These are phyloP conservation scores for Pseudogymnoascus sp. DNA, from an alignment of 2,329 filamentous ascomycete genomes.

Conservation along the genomic window DNA sequence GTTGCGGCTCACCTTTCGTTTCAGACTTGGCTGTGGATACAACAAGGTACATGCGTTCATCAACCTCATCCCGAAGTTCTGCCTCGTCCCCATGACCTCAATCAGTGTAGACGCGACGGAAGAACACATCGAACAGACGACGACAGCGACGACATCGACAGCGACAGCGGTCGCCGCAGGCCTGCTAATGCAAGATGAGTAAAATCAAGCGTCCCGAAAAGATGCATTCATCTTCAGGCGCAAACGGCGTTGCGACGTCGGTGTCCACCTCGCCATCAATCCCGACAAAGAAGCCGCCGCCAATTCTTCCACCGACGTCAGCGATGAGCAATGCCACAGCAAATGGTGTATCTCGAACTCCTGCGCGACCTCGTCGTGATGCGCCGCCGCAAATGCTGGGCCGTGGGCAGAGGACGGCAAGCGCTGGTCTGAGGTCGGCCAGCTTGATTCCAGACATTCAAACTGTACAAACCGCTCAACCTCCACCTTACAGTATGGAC, in stretches of 20 bases:
- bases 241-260: constrained; percentile 8
- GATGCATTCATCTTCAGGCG: constrained; percentile 3
- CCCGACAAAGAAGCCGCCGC: constrained; percentile 47
- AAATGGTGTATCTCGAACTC: constrained; percentile 37
- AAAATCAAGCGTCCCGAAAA: constrained; percentile 10
- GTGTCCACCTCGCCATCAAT: constrained; percentile 36
- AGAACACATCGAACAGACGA: constrained; percentile 1
- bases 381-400: constrained; percentile 35
- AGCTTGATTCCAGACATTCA: constrained; percentile 38
- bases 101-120: constrained; percentile 2
- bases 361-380: constrained; percentile 53
- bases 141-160: neutral
- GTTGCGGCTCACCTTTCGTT: neutral
- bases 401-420: constrained; percentile 41
- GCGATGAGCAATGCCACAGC: constrained; percentile 35
- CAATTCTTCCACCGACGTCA: constrained; percentile 42
- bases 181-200: constrained; percentile 8
- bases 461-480: constrained; percentile 32
- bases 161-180: constrained; percentile 4
- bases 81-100: constrained; percentile 7
- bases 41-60: constrained; percentile 7
- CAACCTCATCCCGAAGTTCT: constrained; percentile 8
- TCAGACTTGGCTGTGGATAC: constrained; percentile 7
- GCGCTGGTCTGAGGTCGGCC: constrained; percentile 40
- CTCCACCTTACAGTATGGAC: constrained; percentile 44